Conservation (phyloP, 83 land plant genomes). For the Diphasiastrum complanatum region DNA sequence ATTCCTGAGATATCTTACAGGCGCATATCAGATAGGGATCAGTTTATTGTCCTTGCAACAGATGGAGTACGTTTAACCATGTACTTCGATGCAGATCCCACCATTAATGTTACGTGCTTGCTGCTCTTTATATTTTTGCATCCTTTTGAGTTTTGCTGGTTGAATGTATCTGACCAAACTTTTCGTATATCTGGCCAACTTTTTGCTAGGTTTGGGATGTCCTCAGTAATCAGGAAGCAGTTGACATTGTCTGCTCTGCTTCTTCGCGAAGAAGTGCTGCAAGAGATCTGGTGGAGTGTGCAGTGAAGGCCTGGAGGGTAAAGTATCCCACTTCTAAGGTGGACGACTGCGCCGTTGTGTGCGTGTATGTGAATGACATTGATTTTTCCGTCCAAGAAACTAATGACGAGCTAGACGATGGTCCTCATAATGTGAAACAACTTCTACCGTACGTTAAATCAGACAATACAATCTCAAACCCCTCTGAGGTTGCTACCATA, state of each 20-base stretch:
- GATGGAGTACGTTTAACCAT: constrained; percentile 15
- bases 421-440: too few relatives aligned
- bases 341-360: constrained; percentile 17
- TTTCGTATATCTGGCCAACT: background rate
- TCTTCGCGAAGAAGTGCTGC: constrained; percentile 12
- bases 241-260: constrained; percentile 8
- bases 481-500: constrained; percentile 1
- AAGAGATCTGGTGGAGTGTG: constrained; percentile 10
- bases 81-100: background rate
- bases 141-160: background rate
- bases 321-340: constrained; percentile 23
- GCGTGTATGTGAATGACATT: constrained; percentile 15
- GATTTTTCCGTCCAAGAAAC: too few relatives aligned
- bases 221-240: constrained; percentile 17
- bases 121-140: too few relatives aligned
- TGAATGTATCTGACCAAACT: background rate
- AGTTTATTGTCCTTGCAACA: constrained; percentile 20
- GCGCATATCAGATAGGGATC: constrained; percentile 1
- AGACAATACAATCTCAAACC: background rate
- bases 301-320: constrained; percentile 17
- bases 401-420: too few relatives aligned
- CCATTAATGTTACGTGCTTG: background rate
- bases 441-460: background rate
- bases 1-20: too few relatives aligned
- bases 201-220: constrained; percentile 21